Percentiles rank a stretch among this genome's conserved stretches.
These are phyloP conservation scores for Penicillium sumatraense DNA, from an alignment of 2,329 filamentous ascomycete species.

Conservation along the genomic window DNA sequence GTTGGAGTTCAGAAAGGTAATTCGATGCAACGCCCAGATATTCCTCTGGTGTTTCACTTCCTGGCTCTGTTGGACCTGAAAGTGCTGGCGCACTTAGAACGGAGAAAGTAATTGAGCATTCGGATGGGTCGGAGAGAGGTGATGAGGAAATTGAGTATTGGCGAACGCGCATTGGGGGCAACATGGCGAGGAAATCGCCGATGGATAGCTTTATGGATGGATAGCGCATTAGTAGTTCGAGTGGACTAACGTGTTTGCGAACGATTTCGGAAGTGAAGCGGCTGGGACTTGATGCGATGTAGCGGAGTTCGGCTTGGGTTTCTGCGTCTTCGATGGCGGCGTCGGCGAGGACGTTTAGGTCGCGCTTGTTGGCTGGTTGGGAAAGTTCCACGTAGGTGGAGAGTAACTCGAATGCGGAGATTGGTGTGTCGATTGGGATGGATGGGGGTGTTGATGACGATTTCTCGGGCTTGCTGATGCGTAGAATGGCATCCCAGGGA, in stretches of 20 bases:
- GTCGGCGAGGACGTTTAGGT: constrained; percentile 51
- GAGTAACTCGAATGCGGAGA: constrained; percentile 68
- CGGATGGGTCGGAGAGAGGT: constrained; percentile 61
- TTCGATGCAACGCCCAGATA: constrained; percentile 65
- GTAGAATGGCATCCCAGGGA: constrained; percentile 70
- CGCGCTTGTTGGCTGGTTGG: constrained; percentile 72
- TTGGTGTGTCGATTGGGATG: constrained; percentile 59
- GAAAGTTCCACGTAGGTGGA: constrained; percentile 74
- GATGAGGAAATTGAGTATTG: constrained; percentile 82
- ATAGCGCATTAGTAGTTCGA: constrained; percentile 72
- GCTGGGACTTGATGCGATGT: constrained; percentile 34
- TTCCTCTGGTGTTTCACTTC: constrained; percentile 46
- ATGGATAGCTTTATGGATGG: constrained; percentile 65
- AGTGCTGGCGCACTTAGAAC: constrained; percentile 63
- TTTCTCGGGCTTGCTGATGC: constrained; percentile 58
- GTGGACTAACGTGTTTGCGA: constrained; percentile 57
- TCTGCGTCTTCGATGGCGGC: constrained; percentile 56
- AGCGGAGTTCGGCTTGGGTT: constrained; percentile 47
- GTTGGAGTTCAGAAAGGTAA: constrained; percentile 58
- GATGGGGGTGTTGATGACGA: constrained; percentile 41
- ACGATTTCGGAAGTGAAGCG: constrained; percentile 55
- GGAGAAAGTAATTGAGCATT: constrained; percentile 69
- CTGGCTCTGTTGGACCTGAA: constrained; percentile 42
- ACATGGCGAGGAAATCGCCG: constrained; percentile 69
- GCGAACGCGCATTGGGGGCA: constrained; percentile 77